Conservation (phyloP, 257 asterid species). For the Jacaranda copaia region DNA sequence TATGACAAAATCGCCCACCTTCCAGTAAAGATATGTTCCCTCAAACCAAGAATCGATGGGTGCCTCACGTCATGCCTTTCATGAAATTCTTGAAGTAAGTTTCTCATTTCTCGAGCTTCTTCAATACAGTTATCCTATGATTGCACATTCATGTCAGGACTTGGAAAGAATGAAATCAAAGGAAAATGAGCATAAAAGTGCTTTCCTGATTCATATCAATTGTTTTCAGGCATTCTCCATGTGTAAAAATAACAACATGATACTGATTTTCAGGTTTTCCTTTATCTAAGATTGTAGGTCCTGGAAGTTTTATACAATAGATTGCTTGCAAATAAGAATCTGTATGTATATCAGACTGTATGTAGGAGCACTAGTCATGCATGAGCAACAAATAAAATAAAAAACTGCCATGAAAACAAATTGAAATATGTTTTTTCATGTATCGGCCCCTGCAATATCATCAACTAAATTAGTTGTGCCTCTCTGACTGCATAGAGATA, state of each 20-base stretch:
- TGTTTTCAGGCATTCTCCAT: slow-evolving; percentile 92
- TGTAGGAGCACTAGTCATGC: slow-evolving; percentile 28
- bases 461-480: slow-evolving; percentile 4
- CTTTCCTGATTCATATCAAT: slow-evolving; percentile 95
- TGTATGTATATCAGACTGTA: slow-evolving; percentile 36
- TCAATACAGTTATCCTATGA: slow-evolving; percentile 69
- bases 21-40: slow-evolving; percentile 75
- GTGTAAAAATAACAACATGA: slow-evolving; percentile 83
- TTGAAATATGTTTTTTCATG: slow-evolving; percentile 1
- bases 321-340: slow-evolving; percentile 54
- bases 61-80: slow-evolving; percentile 59
- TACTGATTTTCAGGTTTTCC: slow-evolving; percentile 95
- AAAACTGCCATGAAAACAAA: slow-evolving; percentile 14
- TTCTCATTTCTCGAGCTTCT: slow-evolving; percentile 73
- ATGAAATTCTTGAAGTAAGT: slow-evolving; percentile 62
- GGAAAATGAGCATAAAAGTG: background rate
- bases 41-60: slow-evolving; percentile 68
- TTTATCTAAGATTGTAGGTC: slow-evolving; percentile 83
- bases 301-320: slow-evolving; percentile 91
- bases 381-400: background rate
- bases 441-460: background rate
- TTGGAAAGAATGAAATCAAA: background rate
- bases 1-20: slow-evolving; percentile 44
- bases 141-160: slow-evolving; percentile 21
- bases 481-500: background rate